These are phyloP conservation scores for Fagopyrum homotropicum DNA, from an alignment of 148 eudicot genomes.

Conservation along the genomic window DNA sequence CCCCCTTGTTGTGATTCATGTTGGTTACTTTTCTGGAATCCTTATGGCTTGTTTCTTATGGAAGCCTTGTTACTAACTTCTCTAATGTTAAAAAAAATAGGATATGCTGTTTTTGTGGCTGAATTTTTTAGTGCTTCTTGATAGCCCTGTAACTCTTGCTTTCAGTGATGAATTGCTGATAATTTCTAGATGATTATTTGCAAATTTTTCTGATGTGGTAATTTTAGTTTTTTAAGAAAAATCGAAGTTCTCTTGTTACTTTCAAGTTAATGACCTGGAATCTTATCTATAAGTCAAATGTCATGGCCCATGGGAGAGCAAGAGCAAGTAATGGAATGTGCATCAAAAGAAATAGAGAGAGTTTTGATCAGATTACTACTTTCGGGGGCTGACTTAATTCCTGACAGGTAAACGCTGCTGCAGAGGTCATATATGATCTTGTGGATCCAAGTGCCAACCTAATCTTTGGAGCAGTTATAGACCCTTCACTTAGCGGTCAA, in stretches of 20 bases:
- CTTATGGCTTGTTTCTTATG: too few relatives aligned
- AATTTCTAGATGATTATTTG: too few relatives aligned
- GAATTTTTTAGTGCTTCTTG: neutral
- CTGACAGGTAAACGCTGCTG: conserved; percentile 94
- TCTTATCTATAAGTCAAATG: neutral
- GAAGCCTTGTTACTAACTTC: too few relatives aligned
- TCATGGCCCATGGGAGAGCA: neutral
- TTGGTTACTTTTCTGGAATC: neutral
- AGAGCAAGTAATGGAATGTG: neutral
- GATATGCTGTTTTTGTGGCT: too few relatives aligned
- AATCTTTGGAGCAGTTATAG: conserved; percentile 96
- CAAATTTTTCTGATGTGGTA: neutral
- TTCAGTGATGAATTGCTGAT: too few relatives aligned
- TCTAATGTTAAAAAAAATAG: too few relatives aligned
- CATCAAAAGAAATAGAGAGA: neutral
- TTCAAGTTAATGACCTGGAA: neutral
- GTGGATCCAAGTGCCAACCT: conserved; percentile 98
- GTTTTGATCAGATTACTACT: neutral
- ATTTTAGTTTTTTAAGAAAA: too few relatives aligned
- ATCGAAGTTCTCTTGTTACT: too few relatives aligned
- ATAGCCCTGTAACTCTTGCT: neutral
- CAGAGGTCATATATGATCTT: conserved; percentile 95
- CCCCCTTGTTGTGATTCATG: conserved; percentile 4
- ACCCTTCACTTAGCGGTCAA: conserved; percentile 88
- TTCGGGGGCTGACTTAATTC: neutral